A percentile compares a stretch with the other conserved stretches of the same genome.
These are phyloP conservation scores for Penicillium sp. DNA, from an alignment of 2,329 filamentous ascomycete genomes.

Conservation along the genomic window DNA sequence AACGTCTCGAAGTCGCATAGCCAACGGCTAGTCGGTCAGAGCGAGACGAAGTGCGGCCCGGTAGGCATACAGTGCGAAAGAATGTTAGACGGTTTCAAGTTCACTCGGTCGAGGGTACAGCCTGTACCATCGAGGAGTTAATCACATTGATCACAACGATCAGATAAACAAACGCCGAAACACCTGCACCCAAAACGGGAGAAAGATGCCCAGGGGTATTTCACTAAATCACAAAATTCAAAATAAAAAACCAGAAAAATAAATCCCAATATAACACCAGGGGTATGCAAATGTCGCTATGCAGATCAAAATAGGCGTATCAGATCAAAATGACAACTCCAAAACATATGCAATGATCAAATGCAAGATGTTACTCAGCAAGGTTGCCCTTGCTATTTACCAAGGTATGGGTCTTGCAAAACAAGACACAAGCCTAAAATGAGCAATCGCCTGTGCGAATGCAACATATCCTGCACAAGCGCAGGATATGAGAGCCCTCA, in stretches of 20 bases:
- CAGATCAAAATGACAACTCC: constrained; percentile 2
- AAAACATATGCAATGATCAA: constrained; percentile 8
- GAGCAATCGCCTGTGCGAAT: neutral
- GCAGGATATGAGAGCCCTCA: neutral
- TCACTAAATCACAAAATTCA: constrained; percentile 16
- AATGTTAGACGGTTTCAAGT: constrained; percentile 21
- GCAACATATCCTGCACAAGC: neutral
- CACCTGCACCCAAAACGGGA: constrained; percentile 5
- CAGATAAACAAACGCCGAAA: constrained; percentile 13
- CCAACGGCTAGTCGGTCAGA: neutral
- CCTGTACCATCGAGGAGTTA: constrained; percentile 25
- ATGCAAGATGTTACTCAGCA: constrained; percentile 4
- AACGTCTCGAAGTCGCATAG: neutral
- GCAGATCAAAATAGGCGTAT: neutral
- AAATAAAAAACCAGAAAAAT: neutral
- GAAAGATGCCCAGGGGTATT: constrained; percentile 21
- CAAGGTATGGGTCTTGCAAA: neutral
- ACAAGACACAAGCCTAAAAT: neutral
- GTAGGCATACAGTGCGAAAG: constrained; percentile 7
- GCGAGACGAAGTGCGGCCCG: neutral
- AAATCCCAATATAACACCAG: constrained; percentile 12
- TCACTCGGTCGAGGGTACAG: constrained; percentile 24
- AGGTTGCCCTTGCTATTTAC: too few relatives aligned
- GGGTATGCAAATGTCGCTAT: constrained; percentile 4
- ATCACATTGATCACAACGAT: constrained; percentile 22